Evolutionary conservation across 441 rosid genomes (phyloP).

Genomic region (Isatis lusitanica): DNA sequence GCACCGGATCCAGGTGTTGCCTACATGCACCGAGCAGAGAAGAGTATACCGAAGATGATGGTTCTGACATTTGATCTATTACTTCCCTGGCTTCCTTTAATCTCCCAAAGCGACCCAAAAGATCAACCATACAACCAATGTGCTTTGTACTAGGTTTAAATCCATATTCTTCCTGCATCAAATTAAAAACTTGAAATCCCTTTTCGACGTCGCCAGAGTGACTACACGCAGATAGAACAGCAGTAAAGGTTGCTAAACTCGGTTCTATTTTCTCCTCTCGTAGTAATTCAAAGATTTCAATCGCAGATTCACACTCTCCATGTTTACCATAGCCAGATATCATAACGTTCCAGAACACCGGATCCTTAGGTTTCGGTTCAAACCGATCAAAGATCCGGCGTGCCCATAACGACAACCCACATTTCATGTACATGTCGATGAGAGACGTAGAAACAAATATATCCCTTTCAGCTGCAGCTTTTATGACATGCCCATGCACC

Average conservation of each 20-base stretch:
- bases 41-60: constrained; percentile 51
- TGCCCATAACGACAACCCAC: constrained; percentile 51
- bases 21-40: constrained; percentile 64
- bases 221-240: constrained; percentile 47
- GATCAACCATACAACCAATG: constrained; percentile 61
- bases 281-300: constrained; percentile 54
- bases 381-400: constrained; percentile 49
- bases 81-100: constrained; percentile 56
- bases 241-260: constrained; percentile 55
- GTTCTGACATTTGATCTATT: constrained; percentile 45
- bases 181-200: constrained; percentile 40
- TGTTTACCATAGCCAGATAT: constrained; percentile 73
- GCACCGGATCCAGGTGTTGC: constrained; percentile 43
- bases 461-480: constrained; percentile 43
- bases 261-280: constrained; percentile 48
- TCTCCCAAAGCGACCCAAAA: constrained; percentile 56
- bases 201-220: constrained; percentile 49
- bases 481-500: constrained; percentile 55
- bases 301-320: constrained; percentile 53
- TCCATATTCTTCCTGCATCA: constrained; percentile 38
- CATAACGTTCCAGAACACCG: constrained; percentile 73
- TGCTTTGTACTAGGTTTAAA: constrained; percentile 49
- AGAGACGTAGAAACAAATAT: constrained; percentile 57
- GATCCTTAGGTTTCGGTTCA: constrained; percentile 55
- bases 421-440: constrained; percentile 68